Evolutionary conservation across 202 grass and related monocot genomes (phyloP), one percentile per base, ranked within the genome.

Genomic region (Cymbopogon flexuosus): DNA sequence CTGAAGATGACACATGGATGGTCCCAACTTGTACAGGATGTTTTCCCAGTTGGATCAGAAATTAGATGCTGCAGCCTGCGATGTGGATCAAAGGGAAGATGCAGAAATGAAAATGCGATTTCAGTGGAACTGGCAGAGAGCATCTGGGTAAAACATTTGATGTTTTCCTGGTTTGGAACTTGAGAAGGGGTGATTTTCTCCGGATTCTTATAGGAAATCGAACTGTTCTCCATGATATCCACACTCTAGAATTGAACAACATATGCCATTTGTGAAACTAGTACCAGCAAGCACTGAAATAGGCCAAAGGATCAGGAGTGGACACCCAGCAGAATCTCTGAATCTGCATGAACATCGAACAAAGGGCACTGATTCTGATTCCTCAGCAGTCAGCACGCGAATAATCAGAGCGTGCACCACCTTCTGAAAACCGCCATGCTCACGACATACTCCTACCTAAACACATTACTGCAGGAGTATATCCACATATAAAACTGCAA

Each of bases 251-350:
- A n/a, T n/a, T n/a, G n/a, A n/a, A n/a, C n/a, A n/a, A n/a, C n/a
- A n/a, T n/a, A n/a, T n/a, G n/a, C n/a, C n/a, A n/a, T n/a, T n/a
- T n/a, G n/a, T n/a, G n/a, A n/a, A n/a, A n/a, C n/a, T n/a, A n/a
- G n/a, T n/a, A n/a, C n/a, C n/a, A n/a, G n/a, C n/a, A n/a, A n/a
- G n/a, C n/a, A n/a, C n/a, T n/a, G n/a, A n/a, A n/a, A n/a, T n/a
- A n/a, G 3, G 66, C 83, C 79, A 78, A 79, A 82, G 47, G 46
- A 51, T n/a, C 15, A 18, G 47, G 16, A 51, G 5, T 18, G 47
- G 47, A 3, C 31, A 56, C 42, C 59, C 67, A 68, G 30, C 21
- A 42, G 39, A 30, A 85, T 70, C 34, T 70, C 78, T 69, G 78
- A 58, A 59, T 59, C 71, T 18, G 71, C 58, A 73, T 72, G 65